Percentiles rank a stretch among this genome's conserved stretches.
These are phyloP conservation scores for Collybia sordida DNA, from an alignment of 768 basidiomycete species.

Conservation along the genomic window DNA sequence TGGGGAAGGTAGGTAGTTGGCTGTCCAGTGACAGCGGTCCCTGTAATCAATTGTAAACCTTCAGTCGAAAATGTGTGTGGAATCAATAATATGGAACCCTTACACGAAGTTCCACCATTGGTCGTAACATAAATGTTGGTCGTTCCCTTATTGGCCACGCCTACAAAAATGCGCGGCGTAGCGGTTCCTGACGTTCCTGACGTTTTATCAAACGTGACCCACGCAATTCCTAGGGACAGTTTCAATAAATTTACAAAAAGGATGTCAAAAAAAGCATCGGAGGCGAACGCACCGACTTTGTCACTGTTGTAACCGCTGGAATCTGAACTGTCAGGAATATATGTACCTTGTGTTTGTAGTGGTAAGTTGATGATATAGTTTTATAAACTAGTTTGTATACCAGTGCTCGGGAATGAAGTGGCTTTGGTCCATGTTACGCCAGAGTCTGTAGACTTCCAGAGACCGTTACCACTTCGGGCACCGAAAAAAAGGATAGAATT, in stretches of 20 bases:
- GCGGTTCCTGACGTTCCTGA: constrained; percentile 52
- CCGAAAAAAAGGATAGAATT: constrained; percentile 65
- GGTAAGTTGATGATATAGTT: background rate
- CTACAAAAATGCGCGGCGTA: constrained; percentile 67
- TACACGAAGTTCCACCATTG: constrained; percentile 59
- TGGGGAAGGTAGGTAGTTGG: constrained; percentile 60
- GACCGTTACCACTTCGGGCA: constrained; percentile 60
- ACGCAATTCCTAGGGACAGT: constrained; percentile 41
- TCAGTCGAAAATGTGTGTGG: too few relatives aligned
- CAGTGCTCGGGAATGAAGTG: constrained; percentile 56
- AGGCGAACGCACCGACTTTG: constrained; percentile 29
- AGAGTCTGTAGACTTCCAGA: constrained; percentile 65
- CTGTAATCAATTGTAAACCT: constrained; percentile 21
- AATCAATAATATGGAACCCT: constrained; percentile 8
- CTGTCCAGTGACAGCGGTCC: constrained; percentile 58
- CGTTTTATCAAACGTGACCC: constrained; percentile 63
- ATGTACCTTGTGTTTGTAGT: constrained; percentile 38
- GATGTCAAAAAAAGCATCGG: background rate
- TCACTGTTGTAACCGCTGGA: constrained; percentile 42
- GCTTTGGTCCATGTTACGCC: constrained; percentile 61
- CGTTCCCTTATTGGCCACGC: constrained; percentile 57
- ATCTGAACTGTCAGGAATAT: constrained; percentile 51
- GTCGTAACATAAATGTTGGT: constrained; percentile 56
- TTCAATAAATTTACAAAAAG: background rate
- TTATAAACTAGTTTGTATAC: constrained; percentile 25